Conservation (phyloP, 495 filamentous ascomycete species). For the Aspergillus mulundensis region DNA sequence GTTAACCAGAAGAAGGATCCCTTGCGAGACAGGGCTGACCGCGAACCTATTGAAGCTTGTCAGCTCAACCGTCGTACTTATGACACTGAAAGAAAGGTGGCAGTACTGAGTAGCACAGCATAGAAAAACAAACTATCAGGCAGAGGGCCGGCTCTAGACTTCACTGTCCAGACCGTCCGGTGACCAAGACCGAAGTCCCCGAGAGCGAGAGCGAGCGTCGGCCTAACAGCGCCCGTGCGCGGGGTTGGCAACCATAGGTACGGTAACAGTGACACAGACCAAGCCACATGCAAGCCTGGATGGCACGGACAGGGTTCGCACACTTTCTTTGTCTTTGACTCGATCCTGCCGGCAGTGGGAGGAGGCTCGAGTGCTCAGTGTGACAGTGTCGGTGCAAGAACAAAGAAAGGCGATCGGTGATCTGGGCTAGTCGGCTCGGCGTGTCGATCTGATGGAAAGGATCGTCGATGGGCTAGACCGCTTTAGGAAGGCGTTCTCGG, state of each 20-base stretch:
- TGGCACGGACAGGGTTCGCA: neutral
- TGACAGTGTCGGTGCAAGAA: too few species aligned
- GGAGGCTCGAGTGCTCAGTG: too few species aligned
- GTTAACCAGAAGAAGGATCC: neutral
- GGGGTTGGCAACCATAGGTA: neutral
- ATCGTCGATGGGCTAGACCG: neutral
- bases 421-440: neutral
- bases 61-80: neutral
- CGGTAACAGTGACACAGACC: too few species aligned
- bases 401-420: too few species aligned
- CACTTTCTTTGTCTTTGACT: neutral
- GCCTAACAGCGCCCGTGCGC: neutral
- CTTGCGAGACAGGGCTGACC: neutral
- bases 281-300: neutral
- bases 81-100: too few species aligned
- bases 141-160: too few species aligned
- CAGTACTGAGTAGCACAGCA: too few species aligned
- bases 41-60: neutral
- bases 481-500: neutral
- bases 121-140: too few species aligned
- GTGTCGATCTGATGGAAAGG: neutral
- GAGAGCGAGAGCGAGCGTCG: neutral
- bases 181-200: neutral
- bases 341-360: neutral
- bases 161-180: neutral